phyloP scores from a whole-genome alignment of 2,329 filamentous ascomycete species.

The Aspergillus sp. region DNA sequence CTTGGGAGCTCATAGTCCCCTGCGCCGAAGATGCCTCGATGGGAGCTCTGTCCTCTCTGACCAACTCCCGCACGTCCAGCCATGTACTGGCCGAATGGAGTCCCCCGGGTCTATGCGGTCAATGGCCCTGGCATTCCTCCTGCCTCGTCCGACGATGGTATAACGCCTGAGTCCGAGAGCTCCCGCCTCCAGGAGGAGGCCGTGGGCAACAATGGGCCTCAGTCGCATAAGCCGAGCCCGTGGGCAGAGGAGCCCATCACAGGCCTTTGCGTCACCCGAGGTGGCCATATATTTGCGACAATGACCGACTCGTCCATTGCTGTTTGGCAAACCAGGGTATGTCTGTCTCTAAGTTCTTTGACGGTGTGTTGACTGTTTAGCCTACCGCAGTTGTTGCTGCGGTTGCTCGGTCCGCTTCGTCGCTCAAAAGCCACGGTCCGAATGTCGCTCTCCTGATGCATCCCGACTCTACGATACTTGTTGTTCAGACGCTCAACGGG shows the following conservation, averaged over 20 bases:
- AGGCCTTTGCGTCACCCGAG: conserved; percentile 66
- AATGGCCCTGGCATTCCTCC: conserved; percentile 33
- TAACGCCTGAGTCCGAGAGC: conserved; percentile 8
- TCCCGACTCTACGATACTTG: conserved; percentile 84
- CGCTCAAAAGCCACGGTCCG: conserved; percentile 70
- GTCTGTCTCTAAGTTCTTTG: conserved; percentile 13
- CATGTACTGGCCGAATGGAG: conserved; percentile 44
- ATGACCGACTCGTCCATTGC: conserved; percentile 77
- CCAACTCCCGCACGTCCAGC: conserved; percentile 21
- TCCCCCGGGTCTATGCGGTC: conserved; percentile 41
- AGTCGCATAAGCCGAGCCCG: no score
- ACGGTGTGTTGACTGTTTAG: conserved; percentile 39
- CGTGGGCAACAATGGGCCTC: no score
- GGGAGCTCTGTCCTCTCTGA: conserved; percentile 22
- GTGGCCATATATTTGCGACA: conserved; percentile 75
- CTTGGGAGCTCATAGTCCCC: conserved; percentile 12
- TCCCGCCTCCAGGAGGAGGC: conserved; percentile 14
- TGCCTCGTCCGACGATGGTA: conserved; percentile 17
- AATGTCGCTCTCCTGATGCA: conserved; percentile 79
- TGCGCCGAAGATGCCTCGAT: conserved; percentile 29
- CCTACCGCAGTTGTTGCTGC: conserved; percentile 82
- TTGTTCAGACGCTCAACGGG: conserved; percentile 75
- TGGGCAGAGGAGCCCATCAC: conserved; percentile 58
- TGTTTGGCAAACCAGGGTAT: conserved; percentile 93
- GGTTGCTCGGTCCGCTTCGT: conserved; percentile 70